Base-by-base conservation (phyloP, 176 grass and related monocot species). In the Aechmea fasciata region DNA sequence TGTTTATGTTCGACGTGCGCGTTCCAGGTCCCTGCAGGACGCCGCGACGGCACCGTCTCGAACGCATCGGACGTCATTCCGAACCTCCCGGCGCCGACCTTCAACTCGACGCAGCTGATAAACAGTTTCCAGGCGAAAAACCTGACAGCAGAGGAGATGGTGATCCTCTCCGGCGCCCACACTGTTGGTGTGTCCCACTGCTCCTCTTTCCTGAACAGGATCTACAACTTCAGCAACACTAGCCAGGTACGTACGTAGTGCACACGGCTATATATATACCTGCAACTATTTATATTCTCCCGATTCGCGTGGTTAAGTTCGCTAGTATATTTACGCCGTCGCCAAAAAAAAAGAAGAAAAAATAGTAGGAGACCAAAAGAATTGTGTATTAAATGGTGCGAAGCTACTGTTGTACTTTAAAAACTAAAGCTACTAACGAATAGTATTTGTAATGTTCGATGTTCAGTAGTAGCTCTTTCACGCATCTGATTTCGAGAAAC, bases 131-230 rank as follows among this genome's bases (percentile, higher is more conserved):
- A 0, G 0, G 0, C 0, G 1, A 74, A 74, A 72, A 57, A 9
- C 20, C 75, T 91, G 8, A 91, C 2, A n/a, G 50, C 71, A n/a
- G 85, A 86, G 50, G 92, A 91, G 10, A 76, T 96, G 82, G 88
- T 91, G 10, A 57, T 85, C 10, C 83, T 96, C 1, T 96, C 88
- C 0, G 92, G 88, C 1, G 79, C 92, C 11, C 91, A 96, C 79
- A 96, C 91, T 11, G 62, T 96, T 9, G 87, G 91, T 22, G 70
- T 80, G n/a, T 90, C 88, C 49, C 92, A 88, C 70, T 91, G 92
- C 67, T 18, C 9, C 25, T 63, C 71, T 7, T 96, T 96, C 81
- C 52, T 85, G 3, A 11, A 68, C 28, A 59, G 7, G 10, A 88
- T 91, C 66, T 84, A 84, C 2, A 69, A 69, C n/a, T 72, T 69